Base-by-base conservation (phyloP, 805 yeast genomes). In the Myxozyma vanderwaltii region DNA sequence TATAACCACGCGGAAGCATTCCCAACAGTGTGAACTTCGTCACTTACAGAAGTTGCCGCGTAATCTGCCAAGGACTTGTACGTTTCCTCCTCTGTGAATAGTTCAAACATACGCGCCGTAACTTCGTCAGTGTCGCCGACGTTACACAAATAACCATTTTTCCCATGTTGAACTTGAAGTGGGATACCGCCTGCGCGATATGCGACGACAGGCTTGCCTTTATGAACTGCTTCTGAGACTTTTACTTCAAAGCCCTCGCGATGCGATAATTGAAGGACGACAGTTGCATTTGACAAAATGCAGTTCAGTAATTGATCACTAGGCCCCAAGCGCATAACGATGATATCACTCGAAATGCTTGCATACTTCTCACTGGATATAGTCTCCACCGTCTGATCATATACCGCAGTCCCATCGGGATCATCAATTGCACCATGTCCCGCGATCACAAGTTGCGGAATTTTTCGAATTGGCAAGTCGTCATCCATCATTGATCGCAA, bases 211-310 rank as follows among this genome's bases (percentile, higher is more conserved):
- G 66, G 66, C 53, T 61, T 53, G 27, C 65, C 65, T 45, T 63
- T 63, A 49, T 61, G 65, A 8, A 63, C 21, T 6, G 66, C 66
- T 39, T 63, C 66, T 4, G 66, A 61, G 13, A 63, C 66, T 39
- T 63, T 63, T 31, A 61, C 65, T 47, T 63, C 66, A 33, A 63
- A 63, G 24, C 66, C 66, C 45, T 63, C 66, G 36, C 66, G 61
- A 35, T 56, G 59, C 8, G 66, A 63, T 10, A 63, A 57, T 43
- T 63, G 66, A 15, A 63, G 58, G 15, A 57, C 64, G 19, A 61
- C 56, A 10, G 50, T 24, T 13, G 66, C 58, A 31, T 63, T 61
- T 27, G 65, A 61, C 17, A 63, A 48, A 6, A 63, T 12, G 31
- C 59, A 56, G 43, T 63, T 63, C n/a, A 63, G 62, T 19, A 63